These are phyloP conservation scores for Phallus indusiatus DNA, from an alignment of 768 basidiomycete species.

Conservation along the genomic window DNA sequence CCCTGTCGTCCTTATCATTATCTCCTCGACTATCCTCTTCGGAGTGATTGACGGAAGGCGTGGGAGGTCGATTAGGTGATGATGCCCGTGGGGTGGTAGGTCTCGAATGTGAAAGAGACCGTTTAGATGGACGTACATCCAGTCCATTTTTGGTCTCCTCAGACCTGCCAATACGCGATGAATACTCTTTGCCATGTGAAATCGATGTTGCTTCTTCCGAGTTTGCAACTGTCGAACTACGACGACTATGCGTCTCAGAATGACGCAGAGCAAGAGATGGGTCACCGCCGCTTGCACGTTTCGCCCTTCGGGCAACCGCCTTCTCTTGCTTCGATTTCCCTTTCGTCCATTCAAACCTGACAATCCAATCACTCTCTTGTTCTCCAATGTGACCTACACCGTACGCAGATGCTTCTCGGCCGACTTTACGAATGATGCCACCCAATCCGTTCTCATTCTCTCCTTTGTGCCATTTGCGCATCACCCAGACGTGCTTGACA, in stretches of 20 bases:
- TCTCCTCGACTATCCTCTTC: neutral
- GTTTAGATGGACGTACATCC: neutral
- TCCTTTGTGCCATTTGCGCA: conserved; percentile 66
- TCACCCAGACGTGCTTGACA: conserved; percentile 62
- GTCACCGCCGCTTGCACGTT: conserved; percentile 15
- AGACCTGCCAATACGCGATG: neutral
- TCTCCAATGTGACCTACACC: conserved; percentile 6
- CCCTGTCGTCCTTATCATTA: conserved; percentile 23
- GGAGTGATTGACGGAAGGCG: neutral
- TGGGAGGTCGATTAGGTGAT: neutral
- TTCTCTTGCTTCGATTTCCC: conserved; percentile 27
- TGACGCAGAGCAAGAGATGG: conserved; percentile 14
- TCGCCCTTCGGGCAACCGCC: conserved; percentile 17
- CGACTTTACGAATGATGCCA: conserved; percentile 30
- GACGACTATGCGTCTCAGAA: conserved; percentile 16
- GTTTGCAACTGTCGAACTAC: neutral
- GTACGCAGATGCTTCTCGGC: neutral
- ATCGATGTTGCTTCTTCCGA: neutral
- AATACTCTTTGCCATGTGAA: neutral
- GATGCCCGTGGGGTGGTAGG: neutral
- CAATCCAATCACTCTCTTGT: conserved; percentile 40
- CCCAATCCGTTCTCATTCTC: conserved; percentile 34
- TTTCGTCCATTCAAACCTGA: conserved; percentile 74
- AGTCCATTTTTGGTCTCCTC: neutral
- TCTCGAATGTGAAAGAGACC: neutral